These are phyloP conservation scores for Stereum hirsutum DNA, from an alignment of 1,284 basidiomycete genomes.

Conservation along the genomic window DNA sequence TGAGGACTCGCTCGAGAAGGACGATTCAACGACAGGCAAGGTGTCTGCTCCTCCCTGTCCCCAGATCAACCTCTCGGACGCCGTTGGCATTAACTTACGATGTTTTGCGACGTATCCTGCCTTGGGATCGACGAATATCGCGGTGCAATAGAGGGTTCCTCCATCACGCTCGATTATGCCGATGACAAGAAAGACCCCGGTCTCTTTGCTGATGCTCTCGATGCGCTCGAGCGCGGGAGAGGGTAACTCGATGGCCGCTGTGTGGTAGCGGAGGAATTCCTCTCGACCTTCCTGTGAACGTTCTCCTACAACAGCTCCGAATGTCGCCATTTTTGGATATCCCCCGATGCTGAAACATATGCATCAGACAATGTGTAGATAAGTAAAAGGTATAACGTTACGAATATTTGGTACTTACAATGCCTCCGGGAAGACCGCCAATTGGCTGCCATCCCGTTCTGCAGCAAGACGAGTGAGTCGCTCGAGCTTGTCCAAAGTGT, in stretches of 20 bases:
- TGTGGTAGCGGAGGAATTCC: constrained; percentile 49
- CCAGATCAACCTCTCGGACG: constrained; percentile 62
- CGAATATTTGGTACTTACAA: constrained; percentile 35
- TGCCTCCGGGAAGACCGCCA: constrained; percentile 69
- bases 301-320: constrained; percentile 48
- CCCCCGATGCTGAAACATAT: constrained; percentile 45
- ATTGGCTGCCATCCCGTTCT: constrained; percentile 38
- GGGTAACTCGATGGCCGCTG: constrained; percentile 48
- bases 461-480: constrained; percentile 38
- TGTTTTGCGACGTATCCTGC: constrained; percentile 57
- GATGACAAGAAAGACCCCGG: constrained; percentile 52
- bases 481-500: constrained; percentile 51
- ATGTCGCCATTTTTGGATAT: constrained; percentile 56
- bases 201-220: constrained; percentile 40
- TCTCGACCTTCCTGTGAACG: constrained; percentile 46
- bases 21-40: constrained; percentile 21
- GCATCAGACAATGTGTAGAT: no score
- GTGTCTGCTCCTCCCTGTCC: constrained; percentile 37
- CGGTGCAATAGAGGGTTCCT: constrained; percentile 66
- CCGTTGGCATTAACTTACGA: constrained; percentile 70
- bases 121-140: constrained; percentile 50
- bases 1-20: constrained; percentile 13
- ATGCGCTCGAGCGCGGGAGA: constrained; percentile 39
- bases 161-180: constrained; percentile 61
- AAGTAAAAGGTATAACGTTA: constrained; percentile 10